A percentile compares a stretch with the other conserved stretches of the same genome.
These are phyloP conservation scores for Podospora pseudopauciseta DNA, from an alignment of 495 filamentous ascomycete species.

Conservation along the genomic window DNA sequence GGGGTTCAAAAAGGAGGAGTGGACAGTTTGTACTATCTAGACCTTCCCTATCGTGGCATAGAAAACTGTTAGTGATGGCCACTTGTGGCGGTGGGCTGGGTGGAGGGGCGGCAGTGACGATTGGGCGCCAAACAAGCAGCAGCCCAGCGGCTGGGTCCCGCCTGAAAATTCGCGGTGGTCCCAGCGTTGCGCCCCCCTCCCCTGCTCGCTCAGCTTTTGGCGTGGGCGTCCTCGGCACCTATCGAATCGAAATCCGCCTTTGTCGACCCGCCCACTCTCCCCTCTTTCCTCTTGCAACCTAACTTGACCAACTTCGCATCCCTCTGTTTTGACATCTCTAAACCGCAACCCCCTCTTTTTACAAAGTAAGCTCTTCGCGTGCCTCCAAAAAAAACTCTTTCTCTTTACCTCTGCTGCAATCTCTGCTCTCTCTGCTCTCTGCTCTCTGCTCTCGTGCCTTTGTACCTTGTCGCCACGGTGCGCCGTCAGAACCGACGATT, in stretches of 20 bases:
- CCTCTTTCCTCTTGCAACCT: slow-evolving; percentile 32
- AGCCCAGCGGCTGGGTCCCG: slow-evolving; percentile 18
- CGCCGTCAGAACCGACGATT: slow-evolving; percentile 14
- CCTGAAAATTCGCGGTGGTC: slow-evolving; percentile 27
- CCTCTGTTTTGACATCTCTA: slow-evolving; percentile 20
- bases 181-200: slow-evolving; percentile 4
- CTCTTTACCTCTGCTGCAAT: background rate
- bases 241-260: slow-evolving; percentile 21
- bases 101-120: slow-evolving; percentile 14
- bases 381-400: slow-evolving; percentile 4
- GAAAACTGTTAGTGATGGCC: background rate
- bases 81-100: background rate
- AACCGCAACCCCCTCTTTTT: slow-evolving; percentile 8
- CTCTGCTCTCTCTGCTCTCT: background rate
- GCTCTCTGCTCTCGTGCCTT: background rate
- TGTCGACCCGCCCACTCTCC: slow-evolving; percentile 27
- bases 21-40: background rate
- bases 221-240: slow-evolving; percentile 12
- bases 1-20: background rate
- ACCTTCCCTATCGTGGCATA: background rate
- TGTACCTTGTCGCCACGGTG: background rate
- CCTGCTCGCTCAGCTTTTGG: slow-evolving; percentile 15
- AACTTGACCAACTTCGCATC: slow-evolving; percentile 18
- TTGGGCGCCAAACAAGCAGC: slow-evolving; percentile 24
- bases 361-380: slow-evolving; percentile 17